Conservation (phyloP, 768 basidiomycete genomes). For the Amanita polypyramis region DNA sequence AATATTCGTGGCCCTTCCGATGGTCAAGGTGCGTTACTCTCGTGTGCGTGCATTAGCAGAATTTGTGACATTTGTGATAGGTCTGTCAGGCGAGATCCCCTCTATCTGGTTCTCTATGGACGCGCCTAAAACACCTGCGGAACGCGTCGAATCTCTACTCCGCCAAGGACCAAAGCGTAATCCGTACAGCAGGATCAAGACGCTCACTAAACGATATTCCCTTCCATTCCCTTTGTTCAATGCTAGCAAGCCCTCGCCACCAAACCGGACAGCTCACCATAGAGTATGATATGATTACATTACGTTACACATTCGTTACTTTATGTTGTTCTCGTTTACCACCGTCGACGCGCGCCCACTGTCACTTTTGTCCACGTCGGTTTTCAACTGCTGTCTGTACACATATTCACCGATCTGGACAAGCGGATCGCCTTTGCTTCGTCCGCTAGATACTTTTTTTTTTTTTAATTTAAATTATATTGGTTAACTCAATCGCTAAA, state of each 20-base stretch:
- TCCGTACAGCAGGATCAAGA: constrained; percentile 30
- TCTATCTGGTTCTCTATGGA: constrained; percentile 42
- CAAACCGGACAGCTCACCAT: background rate
- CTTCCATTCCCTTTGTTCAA: constrained; percentile 32
- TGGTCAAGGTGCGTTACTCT: background rate
- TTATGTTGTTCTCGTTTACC: background rate
- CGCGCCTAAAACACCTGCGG: constrained; percentile 22
- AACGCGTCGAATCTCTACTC: constrained; percentile 22
- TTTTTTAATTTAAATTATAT: no score
- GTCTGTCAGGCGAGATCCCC: constrained; percentile 22
- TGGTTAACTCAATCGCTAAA: background rate
- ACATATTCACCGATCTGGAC: background rate
- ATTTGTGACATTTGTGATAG: background rate
- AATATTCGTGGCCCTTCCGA: background rate
- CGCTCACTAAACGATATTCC: constrained; percentile 39
- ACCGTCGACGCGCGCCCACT: no score
- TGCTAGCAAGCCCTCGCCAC: constrained; percentile 9
- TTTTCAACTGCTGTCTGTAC: background rate
- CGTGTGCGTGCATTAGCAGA: no score
- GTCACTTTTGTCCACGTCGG: background rate
- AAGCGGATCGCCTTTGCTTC: no score
- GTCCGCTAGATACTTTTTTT: no score
- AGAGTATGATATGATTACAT: background rate
- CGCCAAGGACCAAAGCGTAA: constrained; percentile 15
- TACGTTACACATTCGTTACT: background rate